These are phyloP conservation scores for Dactylellina drechsleri DNA, from an alignment of 2,329 filamentous ascomycete genomes.

Conservation along the genomic window DNA sequence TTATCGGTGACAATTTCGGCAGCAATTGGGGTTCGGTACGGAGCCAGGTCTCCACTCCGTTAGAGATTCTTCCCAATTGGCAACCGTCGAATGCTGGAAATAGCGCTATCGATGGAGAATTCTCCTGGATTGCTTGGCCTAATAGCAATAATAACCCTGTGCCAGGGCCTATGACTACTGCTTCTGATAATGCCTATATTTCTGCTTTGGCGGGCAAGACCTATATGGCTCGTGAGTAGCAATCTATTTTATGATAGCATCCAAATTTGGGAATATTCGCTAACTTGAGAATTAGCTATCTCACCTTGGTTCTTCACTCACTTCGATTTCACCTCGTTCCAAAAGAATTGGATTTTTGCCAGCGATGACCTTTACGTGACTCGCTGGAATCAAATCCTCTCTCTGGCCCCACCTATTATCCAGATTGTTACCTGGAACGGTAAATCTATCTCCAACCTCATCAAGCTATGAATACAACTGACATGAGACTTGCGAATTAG, in stretches of 20 bases:
- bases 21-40: conserved; percentile 54
- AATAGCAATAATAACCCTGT: conserved; percentile 57
- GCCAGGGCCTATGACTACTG: conserved; percentile 61
- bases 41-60: conserved; percentile 39
- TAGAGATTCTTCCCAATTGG: conserved; percentile 51
- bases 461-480: too few relatives aligned
- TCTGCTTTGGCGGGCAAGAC: conserved; percentile 62
- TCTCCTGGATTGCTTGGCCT: conserved; percentile 66
- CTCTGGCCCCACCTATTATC: conserved; percentile 58
- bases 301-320: conserved; percentile 72
- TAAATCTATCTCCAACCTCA: conserved; percentile 2
- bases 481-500: conserved; percentile 61
- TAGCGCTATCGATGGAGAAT: conserved; percentile 60
- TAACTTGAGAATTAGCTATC: conserved; percentile 59
- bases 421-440: conserved; percentile 60
- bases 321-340: conserved; percentile 63
- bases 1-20: conserved; percentile 64
- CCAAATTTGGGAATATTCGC: not conserved
- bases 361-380: conserved; percentile 72
- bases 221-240: conserved; percentile 64
- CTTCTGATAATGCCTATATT: conserved; percentile 63
- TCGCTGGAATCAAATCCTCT: conserved; percentile 68
- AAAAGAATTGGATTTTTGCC: conserved; percentile 73
- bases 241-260: not conserved
- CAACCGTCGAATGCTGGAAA: conserved; percentile 35